Percentiles rank a stretch among this genome's conserved stretches.
phyloP scores from a whole-genome alignment of 1,139 yeast species.

The Saccharomyces hybrid region DNA sequence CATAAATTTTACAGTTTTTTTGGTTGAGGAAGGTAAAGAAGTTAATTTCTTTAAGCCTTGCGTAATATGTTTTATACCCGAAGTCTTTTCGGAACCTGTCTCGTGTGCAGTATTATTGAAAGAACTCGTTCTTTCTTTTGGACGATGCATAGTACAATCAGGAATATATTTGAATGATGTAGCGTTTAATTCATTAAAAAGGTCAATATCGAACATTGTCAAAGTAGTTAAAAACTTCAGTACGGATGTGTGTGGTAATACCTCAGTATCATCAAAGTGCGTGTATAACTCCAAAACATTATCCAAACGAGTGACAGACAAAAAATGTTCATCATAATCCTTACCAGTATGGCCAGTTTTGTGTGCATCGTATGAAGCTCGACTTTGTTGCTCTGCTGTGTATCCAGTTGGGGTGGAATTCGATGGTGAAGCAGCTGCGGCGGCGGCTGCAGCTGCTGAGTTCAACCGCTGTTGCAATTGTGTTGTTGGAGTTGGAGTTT shows the following conservation, averaged over 20 bases:
- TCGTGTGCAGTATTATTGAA: not conserved
- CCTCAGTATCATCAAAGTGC: conserved; percentile 21
- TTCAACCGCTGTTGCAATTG: not conserved
- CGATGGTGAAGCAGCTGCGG: not conserved
- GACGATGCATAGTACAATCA: conserved; percentile 6
- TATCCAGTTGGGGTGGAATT: not conserved
- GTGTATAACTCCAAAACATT: conserved; percentile 20
- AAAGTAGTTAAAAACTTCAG: conserved; percentile 21
- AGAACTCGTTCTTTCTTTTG: conserved; percentile 1
- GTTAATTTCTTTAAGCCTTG: conserved; percentile 19
- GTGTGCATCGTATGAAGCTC: not conserved
- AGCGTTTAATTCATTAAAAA: conserved; percentile 20
- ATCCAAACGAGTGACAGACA: conserved; percentile 11
- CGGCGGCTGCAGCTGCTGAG: not conserved
- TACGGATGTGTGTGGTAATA: conserved; percentile 23
- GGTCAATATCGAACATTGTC: conserved; percentile 23
- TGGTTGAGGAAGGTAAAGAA: conserved; percentile 13
- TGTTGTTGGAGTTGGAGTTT: not conserved
- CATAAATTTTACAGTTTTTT: conserved; percentile 22
- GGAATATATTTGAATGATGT: conserved; percentile 21
- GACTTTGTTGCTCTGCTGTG: not conserved
- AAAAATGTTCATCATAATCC: not conserved
- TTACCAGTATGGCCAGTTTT: not conserved
- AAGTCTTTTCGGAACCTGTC: conserved; percentile 7
- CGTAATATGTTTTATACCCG: conserved; percentile 14